phyloP scores from a whole-genome alignment of 2,329 filamentous ascomycete genomes.

The Cladosporium sp. region DNA sequence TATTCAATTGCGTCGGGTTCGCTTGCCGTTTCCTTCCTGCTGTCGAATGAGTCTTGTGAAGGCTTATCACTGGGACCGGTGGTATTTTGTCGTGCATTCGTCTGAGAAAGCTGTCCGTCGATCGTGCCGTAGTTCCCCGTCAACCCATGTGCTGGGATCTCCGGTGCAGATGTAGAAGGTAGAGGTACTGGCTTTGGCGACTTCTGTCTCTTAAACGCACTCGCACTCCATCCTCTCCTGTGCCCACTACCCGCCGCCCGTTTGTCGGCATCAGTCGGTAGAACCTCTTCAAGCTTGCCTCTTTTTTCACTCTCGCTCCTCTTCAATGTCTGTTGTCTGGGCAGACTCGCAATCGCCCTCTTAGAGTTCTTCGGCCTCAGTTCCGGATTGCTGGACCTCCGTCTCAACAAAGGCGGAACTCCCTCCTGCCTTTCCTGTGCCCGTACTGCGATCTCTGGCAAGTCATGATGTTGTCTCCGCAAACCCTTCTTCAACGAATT shows the following conservation, averaged over 20 bases:
- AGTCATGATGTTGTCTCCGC: slow-evolving; percentile 7
- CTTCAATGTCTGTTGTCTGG: slow-evolving; percentile 72
- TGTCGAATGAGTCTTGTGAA: slow-evolving; percentile 3
- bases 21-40: slow-evolving; percentile 13
- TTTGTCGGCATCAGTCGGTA: slow-evolving; percentile 61
- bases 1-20: slow-evolving; percentile 18
- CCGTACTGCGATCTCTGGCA: background rate
- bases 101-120: background rate
- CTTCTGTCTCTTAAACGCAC: slow-evolving; percentile 37
- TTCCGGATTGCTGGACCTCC: slow-evolving; percentile 9
- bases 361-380: slow-evolving; percentile 25
- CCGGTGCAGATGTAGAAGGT: slow-evolving; percentile 37
- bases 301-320: slow-evolving; percentile 68
- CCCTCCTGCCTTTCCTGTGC: slow-evolving; percentile 2
- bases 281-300: slow-evolving; percentile 61
- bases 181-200: slow-evolving; percentile 36
- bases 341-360: slow-evolving; percentile 72
- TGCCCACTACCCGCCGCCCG: slow-evolving; percentile 64
- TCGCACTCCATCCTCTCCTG: slow-evolving; percentile 36
- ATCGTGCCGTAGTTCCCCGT: slow-evolving; percentile 6
- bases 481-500: slow-evolving; percentile 3
- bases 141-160: slow-evolving; percentile 19
- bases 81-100: background rate
- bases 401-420: slow-evolving; percentile 6
- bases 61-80: slow-evolving; percentile 3